A percentile compares a stretch with the other conserved stretches of the same genome.
Conservation (phyloP, 2,329 filamentous ascomycete species). For the Leptographium lundbergii region DNA sequence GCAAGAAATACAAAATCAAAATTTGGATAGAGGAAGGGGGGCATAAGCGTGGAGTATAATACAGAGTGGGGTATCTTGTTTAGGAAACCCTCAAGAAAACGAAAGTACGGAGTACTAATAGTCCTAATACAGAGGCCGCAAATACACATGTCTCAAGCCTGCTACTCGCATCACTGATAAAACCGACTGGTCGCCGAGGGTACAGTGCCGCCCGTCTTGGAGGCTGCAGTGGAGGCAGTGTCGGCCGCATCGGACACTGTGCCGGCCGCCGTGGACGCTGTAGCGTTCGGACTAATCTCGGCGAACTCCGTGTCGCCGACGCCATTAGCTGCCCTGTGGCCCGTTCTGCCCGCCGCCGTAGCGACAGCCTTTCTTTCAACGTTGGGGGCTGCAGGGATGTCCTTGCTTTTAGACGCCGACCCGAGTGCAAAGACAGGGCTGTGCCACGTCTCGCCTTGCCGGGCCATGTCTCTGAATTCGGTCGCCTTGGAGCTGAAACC, state of each 20-base stretch:
- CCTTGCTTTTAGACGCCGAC: constrained; percentile 55
- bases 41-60: no score
- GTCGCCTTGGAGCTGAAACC: constrained; percentile 90
- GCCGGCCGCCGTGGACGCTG: constrained; percentile 9
- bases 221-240: neutral
- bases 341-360: constrained; percentile 9
- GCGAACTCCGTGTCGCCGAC: neutral
- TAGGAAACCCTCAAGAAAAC: neutral
- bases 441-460: constrained; percentile 87
- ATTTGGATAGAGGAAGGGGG: no score
- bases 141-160: no score
- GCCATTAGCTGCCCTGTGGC: constrained; percentile 8
- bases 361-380: constrained; percentile 31
- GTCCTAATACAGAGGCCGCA: no score
- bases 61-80: no score
- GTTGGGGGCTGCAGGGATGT: constrained; percentile 51
- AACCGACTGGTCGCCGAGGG: neutral
- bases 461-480: constrained; percentile 78
- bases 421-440: constrained; percentile 88
- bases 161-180: neutral
- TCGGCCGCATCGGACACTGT: neutral
- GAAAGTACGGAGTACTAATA: no score
- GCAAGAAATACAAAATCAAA: no score
- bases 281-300: neutral
- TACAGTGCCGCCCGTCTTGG: neutral